Base-by-base conservation (phyloP, 139 green algal species). In the Chlamydomonas applanata region DNA sequence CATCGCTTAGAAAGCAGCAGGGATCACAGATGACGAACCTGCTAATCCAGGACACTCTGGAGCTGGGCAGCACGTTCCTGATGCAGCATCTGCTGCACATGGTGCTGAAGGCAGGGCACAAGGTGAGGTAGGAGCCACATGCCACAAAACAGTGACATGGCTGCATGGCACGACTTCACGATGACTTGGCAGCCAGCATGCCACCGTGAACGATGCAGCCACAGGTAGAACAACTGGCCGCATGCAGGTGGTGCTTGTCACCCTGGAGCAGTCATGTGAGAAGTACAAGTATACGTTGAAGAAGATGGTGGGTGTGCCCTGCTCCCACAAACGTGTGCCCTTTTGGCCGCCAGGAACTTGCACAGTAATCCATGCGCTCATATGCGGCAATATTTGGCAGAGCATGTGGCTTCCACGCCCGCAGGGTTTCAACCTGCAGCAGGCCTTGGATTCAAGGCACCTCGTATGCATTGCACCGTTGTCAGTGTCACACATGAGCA, bases 291-390 rank as follows among this genome's bases (percentile, higher is more conserved):
- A 72, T 16, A 32, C 25, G 4, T 7, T 54, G 0, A 75, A 72
- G 34, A 80, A 80, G 32, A 60, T 69, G 75, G 75, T 80, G 53
- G 17, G 69, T 67, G 19, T n/a, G n/a, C n/a, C n/a, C n/a, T n/a
- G n/a, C n/a, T n/a, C n/a, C n/a, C n/a, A n/a, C n/a, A n/a, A n/a
- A n/a, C n/a, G n/a, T n/a, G n/a, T n/a, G n/a, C n/a, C n/a, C n/a
- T n/a, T n/a, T n/a, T n/a, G n/a, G n/a, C n/a, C n/a, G n/a, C n/a
- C n/a, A n/a, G n/a, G n/a, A n/a, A n/a, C n/a, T n/a, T n/a, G n/a
- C n/a, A n/a, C n/a, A n/a, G n/a, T n/a, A n/a, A n/a, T n/a, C n/a
- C n/a, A n/a, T n/a, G n/a, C n/a, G n/a, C n/a, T n/a, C 61, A n/a
- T 34, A 29, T 44, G 3, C 25, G 57, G 22, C 57, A 29, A 65